Conservation (phyloP, 179 eudicot species). For the Amaranthus tricolor region DNA sequence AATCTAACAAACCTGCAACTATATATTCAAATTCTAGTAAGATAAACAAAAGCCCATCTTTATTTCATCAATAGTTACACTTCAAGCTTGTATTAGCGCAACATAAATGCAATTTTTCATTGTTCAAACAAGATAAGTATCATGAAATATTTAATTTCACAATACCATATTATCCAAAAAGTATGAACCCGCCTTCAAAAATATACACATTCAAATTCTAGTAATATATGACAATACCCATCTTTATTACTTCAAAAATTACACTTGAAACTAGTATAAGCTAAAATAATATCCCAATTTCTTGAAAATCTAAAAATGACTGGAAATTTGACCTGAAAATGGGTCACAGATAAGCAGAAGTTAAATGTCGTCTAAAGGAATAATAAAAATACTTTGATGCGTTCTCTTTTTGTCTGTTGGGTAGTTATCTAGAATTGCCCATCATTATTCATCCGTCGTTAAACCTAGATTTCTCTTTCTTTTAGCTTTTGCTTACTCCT, state of each 20-base stretch:
- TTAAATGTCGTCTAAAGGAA: neutral
- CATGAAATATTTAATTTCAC: no score
- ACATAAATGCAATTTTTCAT: no score
- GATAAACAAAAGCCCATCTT: no score
- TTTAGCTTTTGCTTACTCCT: neutral
- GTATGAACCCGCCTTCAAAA: neutral
- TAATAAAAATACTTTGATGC: neutral
- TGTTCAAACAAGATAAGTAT: no score
- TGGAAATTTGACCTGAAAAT: constrained; percentile 7
- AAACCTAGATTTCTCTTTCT: neutral
- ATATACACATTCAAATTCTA: neutral
- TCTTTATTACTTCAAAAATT: neutral
- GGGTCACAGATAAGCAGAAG: neutral
- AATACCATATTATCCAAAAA: neutral
- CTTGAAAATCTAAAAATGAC: neutral
- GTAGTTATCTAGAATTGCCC: neutral
- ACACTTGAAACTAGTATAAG: neutral
- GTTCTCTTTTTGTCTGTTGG: no score
- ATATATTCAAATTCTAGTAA: no score
- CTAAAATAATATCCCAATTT: neutral
- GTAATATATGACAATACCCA: neutral
- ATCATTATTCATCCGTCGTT: constrained; percentile 2
- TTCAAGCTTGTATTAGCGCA: no score
- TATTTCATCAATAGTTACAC: no score
- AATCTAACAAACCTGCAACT: no score